Evolutionary conservation across 2,329 filamentous ascomycete species (phyloP).

Genomic region (Calonectria montana): DNA sequence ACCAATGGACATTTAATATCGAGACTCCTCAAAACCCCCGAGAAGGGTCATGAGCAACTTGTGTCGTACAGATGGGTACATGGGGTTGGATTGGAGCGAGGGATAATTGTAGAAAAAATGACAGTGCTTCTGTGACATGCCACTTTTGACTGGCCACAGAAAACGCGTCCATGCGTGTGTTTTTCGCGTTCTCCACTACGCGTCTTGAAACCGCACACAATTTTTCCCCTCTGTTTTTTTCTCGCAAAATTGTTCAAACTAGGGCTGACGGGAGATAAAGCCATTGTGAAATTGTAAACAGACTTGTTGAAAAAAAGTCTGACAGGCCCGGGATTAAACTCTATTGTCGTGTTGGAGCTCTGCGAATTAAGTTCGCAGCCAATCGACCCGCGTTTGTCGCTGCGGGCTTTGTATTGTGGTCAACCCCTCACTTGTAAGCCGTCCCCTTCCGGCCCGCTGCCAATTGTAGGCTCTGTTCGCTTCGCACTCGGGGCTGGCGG

Average conservation of each 20-base stretch:
- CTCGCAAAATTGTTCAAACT: neutral
- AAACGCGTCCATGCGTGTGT: conserved; percentile 26
- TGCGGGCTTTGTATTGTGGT: conserved; percentile 5
- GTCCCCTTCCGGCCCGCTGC: neutral
- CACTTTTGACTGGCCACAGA: conserved; percentile 1
- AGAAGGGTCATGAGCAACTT: neutral
- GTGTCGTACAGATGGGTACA: neutral
- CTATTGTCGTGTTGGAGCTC: neutral
- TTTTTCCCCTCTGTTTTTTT: neutral
- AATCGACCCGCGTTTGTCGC: neutral
- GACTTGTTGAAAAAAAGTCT: conserved; percentile 10
- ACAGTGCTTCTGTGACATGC: conserved; percentile 8
- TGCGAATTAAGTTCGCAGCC: neutral
- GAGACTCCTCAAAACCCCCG: neutral
- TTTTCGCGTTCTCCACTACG: conserved; percentile 24
- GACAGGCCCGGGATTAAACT: neutral
- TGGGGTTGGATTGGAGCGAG: neutral
- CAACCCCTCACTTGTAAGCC: conserved; percentile 22
- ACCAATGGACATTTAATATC: neutral
- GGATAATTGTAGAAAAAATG: neutral
- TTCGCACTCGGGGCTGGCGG: neutral
- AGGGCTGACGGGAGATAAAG: conserved; percentile 10
- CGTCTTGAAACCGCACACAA: conserved; percentile 9
- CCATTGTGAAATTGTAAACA: neutral
- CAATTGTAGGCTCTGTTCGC: neutral